Evolutionary conservation across 2,329 filamentous ascomycete genomes (phyloP).

Genomic region (Keithomyces neogunnii): DNA sequence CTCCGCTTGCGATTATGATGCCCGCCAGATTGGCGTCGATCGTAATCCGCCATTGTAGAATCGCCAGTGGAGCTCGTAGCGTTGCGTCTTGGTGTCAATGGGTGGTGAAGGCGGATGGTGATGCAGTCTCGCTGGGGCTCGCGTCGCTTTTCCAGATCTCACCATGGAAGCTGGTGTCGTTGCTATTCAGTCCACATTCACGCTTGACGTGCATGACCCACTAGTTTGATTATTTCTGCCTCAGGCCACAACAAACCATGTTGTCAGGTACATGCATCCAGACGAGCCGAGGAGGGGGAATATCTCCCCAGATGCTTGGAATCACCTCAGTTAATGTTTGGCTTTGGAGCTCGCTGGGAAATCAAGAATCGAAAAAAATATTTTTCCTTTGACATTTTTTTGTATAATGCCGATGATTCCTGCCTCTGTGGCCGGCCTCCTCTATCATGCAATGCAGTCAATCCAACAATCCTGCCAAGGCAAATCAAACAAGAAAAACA

Average conservation of each 20-base stretch:
- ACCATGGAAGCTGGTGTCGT: not conserved
- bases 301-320: too few relatives aligned
- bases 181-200: too few relatives aligned
- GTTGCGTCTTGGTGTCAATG: not conserved
- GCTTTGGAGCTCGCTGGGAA: too few relatives aligned
- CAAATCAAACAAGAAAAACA: not conserved
- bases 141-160: not conserved
- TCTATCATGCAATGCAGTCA: too few relatives aligned
- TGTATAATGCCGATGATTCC: too few relatives aligned
- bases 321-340: too few relatives aligned
- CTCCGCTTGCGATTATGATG: slow-evolving; percentile 66
- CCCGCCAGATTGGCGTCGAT: slow-evolving; percentile 43
- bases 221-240: not conserved
- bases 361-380: too few relatives aligned
- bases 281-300: too few relatives aligned
- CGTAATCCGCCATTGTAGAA: slow-evolving; percentile 44
- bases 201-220: not conserved
- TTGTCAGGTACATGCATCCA: too few relatives aligned
- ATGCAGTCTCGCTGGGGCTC: not conserved
- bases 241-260: not conserved
- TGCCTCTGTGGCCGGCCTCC: too few relatives aligned
- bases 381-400: too few relatives aligned
- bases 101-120: not conserved
- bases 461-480: too few relatives aligned
- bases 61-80: not conserved